A percentile compares a stretch with the other conserved stretches of the same genome.
Evolutionary conservation across 305 asterid genomes (phyloP).

Genomic region (Fraxinus platypoda): DNA sequence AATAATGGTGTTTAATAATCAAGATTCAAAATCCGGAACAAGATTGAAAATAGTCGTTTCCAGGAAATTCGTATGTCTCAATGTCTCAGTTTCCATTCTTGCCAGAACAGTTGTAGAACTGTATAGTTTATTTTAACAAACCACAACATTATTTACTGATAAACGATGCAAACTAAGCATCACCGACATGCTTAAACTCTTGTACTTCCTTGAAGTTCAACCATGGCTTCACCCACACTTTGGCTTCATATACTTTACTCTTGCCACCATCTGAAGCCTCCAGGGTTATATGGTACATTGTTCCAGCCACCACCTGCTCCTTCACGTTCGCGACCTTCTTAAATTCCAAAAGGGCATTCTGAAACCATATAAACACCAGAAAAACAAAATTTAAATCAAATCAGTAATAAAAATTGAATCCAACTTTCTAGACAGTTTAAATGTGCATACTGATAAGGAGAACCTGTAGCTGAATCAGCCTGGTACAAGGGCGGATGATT

Average conservation of each 20-base stretch:
- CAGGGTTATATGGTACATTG: constrained; percentile 46
- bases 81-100: not conserved
- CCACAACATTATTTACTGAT: not conserved
- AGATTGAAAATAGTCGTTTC: not conserved
- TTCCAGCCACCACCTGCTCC: constrained; percentile 57
- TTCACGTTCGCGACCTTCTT: constrained; percentile 51
- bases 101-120: not conserved
- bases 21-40: not conserved
- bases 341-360: constrained; percentile 51
- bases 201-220: constrained; percentile 59
- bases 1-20: not conserved
- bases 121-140: not conserved
- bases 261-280: constrained; percentile 46
- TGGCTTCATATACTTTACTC: constrained; percentile 56
- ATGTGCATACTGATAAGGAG: not conserved
- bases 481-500: not conserved
- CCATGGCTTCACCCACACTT: constrained; percentile 74
- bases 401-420: not conserved
- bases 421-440: not conserved
- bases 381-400: constrained; percentile 1
- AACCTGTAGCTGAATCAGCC: not conserved
- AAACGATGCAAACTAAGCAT: constrained; percentile 31
- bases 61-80: not conserved
- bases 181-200: constrained; percentile 55
- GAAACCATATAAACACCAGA: not conserved